Evolutionary conservation across 2,329 filamentous ascomycete genomes (phyloP).

Genomic region (Xylariales sp.): DNA sequence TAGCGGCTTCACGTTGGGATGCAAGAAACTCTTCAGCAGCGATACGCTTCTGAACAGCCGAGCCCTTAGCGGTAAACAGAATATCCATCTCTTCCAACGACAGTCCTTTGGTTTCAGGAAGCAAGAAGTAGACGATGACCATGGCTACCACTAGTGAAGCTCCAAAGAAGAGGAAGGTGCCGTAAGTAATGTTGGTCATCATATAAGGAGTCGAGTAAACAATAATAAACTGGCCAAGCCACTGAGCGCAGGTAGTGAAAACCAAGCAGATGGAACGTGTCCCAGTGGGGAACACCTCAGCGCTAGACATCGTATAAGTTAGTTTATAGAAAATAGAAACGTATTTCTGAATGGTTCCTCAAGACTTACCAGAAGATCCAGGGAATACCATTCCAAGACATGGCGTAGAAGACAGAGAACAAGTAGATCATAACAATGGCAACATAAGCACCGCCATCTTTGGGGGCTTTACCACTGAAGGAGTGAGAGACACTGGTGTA

Average conservation of each 20-base stretch:
- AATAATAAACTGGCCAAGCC: conserved; percentile 21
- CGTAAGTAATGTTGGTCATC: conserved; percentile 26
- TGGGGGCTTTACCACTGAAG: conserved; percentile 5
- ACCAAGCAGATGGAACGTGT: conserved; percentile 17
- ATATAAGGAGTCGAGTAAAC: conserved; percentile 21
- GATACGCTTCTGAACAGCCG: too few species aligned
- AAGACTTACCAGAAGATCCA: too few species aligned
- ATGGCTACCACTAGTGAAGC: conserved; percentile 30
- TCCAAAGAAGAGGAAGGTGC: conserved; percentile 43
- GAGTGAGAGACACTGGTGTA: conserved; percentile 13
- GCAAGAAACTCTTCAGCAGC: too few species aligned
- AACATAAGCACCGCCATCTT: conserved; percentile 11
- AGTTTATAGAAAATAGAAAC: background rate
- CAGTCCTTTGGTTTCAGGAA: conserved; percentile 40
- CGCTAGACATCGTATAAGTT: conserved; percentile 10
- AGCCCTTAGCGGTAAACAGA: too few species aligned
- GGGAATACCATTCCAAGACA: conserved; percentile 14
- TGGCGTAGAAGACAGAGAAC: conserved; percentile 15
- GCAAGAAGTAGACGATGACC: conserved; percentile 34
- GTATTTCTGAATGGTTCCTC: background rate
- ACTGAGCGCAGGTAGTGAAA: conserved; percentile 17
- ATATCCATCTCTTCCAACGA: conserved; percentile 37
- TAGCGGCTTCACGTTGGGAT: too few species aligned
- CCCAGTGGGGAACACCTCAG: conserved; percentile 19
- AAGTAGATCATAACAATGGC: conserved; percentile 14